Conservation (phyloP, 805 yeast species). For the Ogataea wickerhamii region DNA sequence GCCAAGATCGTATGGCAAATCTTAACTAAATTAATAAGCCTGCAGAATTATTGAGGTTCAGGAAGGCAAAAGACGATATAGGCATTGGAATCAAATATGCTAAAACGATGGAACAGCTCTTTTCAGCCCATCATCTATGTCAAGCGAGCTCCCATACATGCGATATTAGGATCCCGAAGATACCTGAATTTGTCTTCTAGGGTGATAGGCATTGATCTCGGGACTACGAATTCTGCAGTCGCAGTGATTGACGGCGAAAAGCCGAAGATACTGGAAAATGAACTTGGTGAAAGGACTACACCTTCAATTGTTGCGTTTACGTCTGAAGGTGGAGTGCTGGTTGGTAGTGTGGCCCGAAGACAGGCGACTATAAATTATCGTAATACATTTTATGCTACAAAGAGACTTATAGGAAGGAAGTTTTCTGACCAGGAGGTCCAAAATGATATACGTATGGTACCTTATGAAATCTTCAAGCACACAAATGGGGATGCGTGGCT, state of each 20-base stretch:
- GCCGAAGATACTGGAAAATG: slow-evolving; percentile 76
- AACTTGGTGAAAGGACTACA: slow-evolving; percentile 76
- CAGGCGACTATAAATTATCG: slow-evolving; percentile 94
- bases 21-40: too few species aligned
- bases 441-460: slow-evolving; percentile 81
- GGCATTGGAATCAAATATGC: too few species aligned
- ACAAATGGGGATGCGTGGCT: slow-evolving; percentile 95
- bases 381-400: slow-evolving; percentile 91
- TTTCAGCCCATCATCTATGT: too few species aligned
- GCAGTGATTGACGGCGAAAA: slow-evolving; percentile 77
- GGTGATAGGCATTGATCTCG: slow-evolving; percentile 83
- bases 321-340: slow-evolving; percentile 79
- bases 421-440: slow-evolving; percentile 87
- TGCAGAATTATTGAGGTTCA: too few species aligned
- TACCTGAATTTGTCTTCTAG: slow-evolving; percentile 26
- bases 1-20: too few species aligned
- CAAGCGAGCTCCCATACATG: too few species aligned
- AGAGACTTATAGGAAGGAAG: slow-evolving; percentile 92
- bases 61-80: too few species aligned
- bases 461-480: slow-evolving; percentile 88
- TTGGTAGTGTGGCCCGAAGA: slow-evolving; percentile 94
- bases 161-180: too few species aligned
- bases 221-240: slow-evolving; percentile 88
- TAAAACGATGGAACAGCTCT: too few species aligned
- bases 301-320: slow-evolving; percentile 96